Evolutionary conservation across 768 basidiomycete species (phyloP), one percentile per base, ranked within the genome.

Genomic region (Boletus patriciae): DNA sequence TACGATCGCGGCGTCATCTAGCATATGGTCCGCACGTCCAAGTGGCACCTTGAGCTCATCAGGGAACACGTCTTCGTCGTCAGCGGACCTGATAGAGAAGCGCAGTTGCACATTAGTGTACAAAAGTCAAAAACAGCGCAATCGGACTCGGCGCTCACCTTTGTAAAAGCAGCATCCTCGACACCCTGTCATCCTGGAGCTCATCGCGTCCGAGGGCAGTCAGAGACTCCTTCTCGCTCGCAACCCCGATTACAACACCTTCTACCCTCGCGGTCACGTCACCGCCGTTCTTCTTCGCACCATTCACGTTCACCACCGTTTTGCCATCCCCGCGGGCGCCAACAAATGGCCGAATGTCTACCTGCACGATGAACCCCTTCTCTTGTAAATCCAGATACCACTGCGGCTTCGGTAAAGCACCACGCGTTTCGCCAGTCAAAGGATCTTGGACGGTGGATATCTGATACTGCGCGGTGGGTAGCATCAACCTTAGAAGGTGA

Each of bases 391-490:
- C 82, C 21, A 78, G 64, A 52, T 90, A 74, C 94, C 95, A 96
- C 44, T 73, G 74, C 9, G 94, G 90, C 59, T 82, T 85, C 36
- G 79, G 75, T 55, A 83, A 82, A 6, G 84, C 81, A 18, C 75
- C 76, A 44, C 79, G 80, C 52, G 76, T 78, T 73, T 87, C 83
- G 16, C 87, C 88, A 25, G 88, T 89, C 58, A 96, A 74, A 11
- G 94, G 94, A 71, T 96, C 92, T 46, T 81, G 76, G 36, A 95
- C 81, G 3, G 88, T 87, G 33, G 86, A 82, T 44, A 86, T 81
- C 68, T 87, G 84, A 66, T 85, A 92, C 59, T 87, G 88, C 19
- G 90, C 86, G 2, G 92, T 96, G 3, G 94, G 94, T 18, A 97
- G 72, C 38, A 81, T 83, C 50, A 98, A 63, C 47, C 91, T 79